Evolutionary conservation across 805 yeast genomes (phyloP).

Genomic region (Starmerella etchellsii): DNA sequence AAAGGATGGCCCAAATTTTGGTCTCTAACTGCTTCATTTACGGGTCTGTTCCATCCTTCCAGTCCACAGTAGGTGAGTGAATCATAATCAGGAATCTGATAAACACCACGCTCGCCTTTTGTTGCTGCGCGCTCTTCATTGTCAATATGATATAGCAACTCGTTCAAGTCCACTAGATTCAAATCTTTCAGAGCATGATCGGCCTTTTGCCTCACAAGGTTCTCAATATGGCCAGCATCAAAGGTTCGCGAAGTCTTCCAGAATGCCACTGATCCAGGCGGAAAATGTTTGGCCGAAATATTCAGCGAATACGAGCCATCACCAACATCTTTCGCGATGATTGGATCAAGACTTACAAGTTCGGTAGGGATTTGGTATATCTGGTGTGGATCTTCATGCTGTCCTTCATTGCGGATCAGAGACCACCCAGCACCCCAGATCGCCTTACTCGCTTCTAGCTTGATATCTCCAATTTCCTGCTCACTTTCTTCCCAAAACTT

Average conservation of each 20-base stretch:
- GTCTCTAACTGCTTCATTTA: slow-evolving; percentile 45
- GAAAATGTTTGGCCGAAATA: slow-evolving; percentile 37
- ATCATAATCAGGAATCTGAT: slow-evolving; percentile 63
- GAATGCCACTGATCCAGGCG: slow-evolving; percentile 84
- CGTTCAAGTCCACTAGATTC: slow-evolving; percentile 57
- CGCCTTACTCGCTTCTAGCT: slow-evolving; percentile 27
- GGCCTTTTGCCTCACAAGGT: slow-evolving; percentile 61
- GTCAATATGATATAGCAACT: slow-evolving; percentile 62
- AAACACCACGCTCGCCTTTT: slow-evolving; percentile 57
- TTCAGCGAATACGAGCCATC: slow-evolving; percentile 39
- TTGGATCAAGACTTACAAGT: slow-evolving; percentile 40
- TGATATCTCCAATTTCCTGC: slow-evolving; percentile 24
- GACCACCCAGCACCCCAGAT: slow-evolving; percentile 43
- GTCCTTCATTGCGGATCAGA: slow-evolving; percentile 40
- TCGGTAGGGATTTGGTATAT: slow-evolving; percentile 57
- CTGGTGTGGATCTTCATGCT: slow-evolving; percentile 27
- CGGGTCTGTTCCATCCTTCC: slow-evolving; percentile 77
- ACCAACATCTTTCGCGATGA: slow-evolving; percentile 36
- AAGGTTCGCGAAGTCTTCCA: slow-evolving; percentile 56
- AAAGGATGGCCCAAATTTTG: slow-evolving; percentile 79
- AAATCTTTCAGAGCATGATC: slow-evolving; percentile 53
- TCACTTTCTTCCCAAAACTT: slow-evolving; percentile 40
- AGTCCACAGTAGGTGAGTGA: slow-evolving; percentile 73
- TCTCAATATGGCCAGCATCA: slow-evolving; percentile 53
- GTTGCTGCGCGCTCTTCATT: slow-evolving; percentile 79